Conservation (phyloP, 75 land plant genomes). For the Picea sitchensis region DNA sequence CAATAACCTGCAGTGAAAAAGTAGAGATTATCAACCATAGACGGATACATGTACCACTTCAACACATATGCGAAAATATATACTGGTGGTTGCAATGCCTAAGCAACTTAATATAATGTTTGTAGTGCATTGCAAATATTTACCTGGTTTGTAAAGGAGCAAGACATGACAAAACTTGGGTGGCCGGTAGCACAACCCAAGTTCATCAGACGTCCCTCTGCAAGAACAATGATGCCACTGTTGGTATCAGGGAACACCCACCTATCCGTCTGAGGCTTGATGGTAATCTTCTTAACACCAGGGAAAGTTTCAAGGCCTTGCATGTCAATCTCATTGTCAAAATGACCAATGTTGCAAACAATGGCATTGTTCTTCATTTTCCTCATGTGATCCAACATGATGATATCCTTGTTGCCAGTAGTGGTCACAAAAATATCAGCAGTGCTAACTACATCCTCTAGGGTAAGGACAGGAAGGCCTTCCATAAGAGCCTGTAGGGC, state of each 20-base stretch:
- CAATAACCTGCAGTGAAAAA: conserved; percentile 61
- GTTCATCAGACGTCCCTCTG: conserved; percentile 93
- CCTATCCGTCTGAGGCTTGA: conserved; percentile 94
- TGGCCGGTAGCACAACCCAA: conserved; percentile 95
- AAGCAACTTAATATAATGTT: no score
- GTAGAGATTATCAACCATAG: no score
- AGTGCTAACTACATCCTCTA: conserved; percentile 64
- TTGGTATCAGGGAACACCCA: conserved; percentile 95
- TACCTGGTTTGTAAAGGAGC: conserved; percentile 95
- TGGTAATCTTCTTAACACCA: conserved; percentile 64
- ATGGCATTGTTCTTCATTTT: conserved; percentile 91
- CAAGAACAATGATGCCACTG: conserved; percentile 80
- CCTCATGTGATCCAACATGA: conserved; percentile 88
- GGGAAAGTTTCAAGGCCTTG: conserved; percentile 32
- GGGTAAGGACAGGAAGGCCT: conserved; percentile 27
- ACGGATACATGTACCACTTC: no score
- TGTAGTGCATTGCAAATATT: neutral
- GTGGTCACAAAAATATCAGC: conserved; percentile 92
- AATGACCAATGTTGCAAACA: conserved; percentile 45
- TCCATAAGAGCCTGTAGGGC: conserved; percentile 61
- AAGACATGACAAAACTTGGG: conserved; percentile 97
- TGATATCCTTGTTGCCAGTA: conserved; percentile 96
- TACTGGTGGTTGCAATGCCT: no score
- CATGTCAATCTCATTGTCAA: conserved; percentile 47
- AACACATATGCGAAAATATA: no score